Base-by-base conservation (phyloP, 1,284 basidiomycete genomes). In the Spongiforma sp. region DNA sequence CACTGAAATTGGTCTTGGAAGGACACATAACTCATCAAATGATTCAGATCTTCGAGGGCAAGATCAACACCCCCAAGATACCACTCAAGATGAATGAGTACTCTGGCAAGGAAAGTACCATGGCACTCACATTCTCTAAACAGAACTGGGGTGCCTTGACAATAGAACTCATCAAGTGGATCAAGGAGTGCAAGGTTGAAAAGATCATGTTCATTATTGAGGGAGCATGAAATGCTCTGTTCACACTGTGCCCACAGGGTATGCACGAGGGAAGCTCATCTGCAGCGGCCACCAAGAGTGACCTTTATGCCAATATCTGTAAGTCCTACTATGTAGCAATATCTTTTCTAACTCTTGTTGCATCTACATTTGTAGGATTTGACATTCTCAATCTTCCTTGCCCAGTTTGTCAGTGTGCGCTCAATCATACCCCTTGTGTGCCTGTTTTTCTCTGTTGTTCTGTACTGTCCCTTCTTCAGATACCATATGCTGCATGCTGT, bases 41-140 rank as follows among this genome's bases (percentile, higher is more conserved):
- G 26, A 57, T 57, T n/a, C 26, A 57, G n/a, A 54, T n/a, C 6
- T 24, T 57, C 21, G 43, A 61, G 15, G 41, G 33, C 9, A 58
- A 61, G 26, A 57, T 24, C 5, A 17, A 3, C 6, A 10, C n/a
- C 1, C 53, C 26, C 6, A 61, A 61, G 33, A 57, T 15, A 3
- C 34, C 34, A 5, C 15, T 57, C 14, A 57, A 48, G 26, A 10
- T 57, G 33, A 61, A 61, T 8, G 14, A 58, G 10, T 36, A 58
- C 2, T 62, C 55, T 3, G n/a, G 61, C 15, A 58, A 59, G 46
- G 46, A 59, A 62, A 62, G 61, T 11, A 14, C 30, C 12, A 33
- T 33, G 6, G 37, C 30, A 11, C 32, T 37, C 3, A 11, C 43
- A n/a, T 62, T 59, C 36, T 62, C 61, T 2, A 30, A 36, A 2